A percentile compares a stretch with the other conserved stretches of the same genome.
Conservation (phyloP, 129 eudicot species). For the Saussurea involucrata region DNA sequence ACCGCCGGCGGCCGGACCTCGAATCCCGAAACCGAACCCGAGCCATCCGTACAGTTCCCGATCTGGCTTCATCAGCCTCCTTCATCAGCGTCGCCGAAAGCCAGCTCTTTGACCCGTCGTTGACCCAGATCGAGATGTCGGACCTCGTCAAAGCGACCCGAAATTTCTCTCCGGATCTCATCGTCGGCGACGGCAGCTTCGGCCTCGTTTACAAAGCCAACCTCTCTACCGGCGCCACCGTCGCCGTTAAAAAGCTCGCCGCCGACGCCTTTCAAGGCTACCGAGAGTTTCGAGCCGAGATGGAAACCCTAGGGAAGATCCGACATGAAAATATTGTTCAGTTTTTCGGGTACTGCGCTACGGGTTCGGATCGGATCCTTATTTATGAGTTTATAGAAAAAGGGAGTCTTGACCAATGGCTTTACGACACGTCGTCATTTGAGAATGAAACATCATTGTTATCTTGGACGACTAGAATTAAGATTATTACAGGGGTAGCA, state of each 20-base stretch:
- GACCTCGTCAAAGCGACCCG: conserved; percentile 65
- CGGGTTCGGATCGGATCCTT: conserved; percentile 64
- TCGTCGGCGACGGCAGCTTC: conserved; percentile 93
- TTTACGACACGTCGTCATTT: conserved; percentile 49
- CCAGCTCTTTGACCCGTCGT: conserved; percentile 58
- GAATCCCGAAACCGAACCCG: conserved; percentile 20
- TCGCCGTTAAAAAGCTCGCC: conserved; percentile 67
- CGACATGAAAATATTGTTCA: conserved; percentile 63
- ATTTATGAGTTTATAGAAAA: conserved; percentile 74
- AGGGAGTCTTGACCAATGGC: conserved; percentile 91
- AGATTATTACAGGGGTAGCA: conserved; percentile 63
- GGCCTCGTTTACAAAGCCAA: conserved; percentile 75
- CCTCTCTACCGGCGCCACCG: conserved; percentile 40
- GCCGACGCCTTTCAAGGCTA: conserved; percentile 89
- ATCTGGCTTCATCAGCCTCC: conserved; percentile 18
- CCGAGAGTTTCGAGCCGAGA: conserved; percentile 87
- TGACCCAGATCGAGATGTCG: conserved; percentile 46
- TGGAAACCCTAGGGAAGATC: conserved; percentile 81
- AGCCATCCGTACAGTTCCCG: conserved; percentile 8
- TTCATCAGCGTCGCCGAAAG: conserved; percentile 40
- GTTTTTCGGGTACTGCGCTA: conserved; percentile 61
- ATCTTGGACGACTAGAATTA: conserved; percentile 58
- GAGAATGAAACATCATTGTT: conserved; percentile 33
- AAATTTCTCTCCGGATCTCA: conserved; percentile 67
- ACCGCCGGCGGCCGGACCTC: background rate